Evolutionary conservation across 1,284 basidiomycete species (phyloP), one percentile per base, ranked within the genome.

Genomic region (Porogramme epimiltina): DNA sequence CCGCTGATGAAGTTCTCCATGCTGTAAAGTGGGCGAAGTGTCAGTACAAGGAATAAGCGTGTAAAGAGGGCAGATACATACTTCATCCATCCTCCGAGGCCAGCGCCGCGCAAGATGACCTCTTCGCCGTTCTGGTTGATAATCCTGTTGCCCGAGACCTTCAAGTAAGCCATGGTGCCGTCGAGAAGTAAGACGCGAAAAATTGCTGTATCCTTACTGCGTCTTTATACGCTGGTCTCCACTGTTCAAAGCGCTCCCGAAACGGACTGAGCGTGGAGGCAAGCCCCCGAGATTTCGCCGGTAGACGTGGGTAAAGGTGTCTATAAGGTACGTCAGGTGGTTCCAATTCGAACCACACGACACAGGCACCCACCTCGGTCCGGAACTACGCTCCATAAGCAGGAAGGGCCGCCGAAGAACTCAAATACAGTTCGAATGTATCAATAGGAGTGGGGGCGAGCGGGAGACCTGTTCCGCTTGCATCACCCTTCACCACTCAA

Each of bases 71-170:
- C 26, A 25, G 16, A 16, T 16, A 4, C 34, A 13, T 60, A 85
- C 82, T 79, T 84, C 81, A 85, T 82, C 82, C 85, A 87, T 54
- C 84, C 85, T 56, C 84, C 85, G 25, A 87, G 70, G 28, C 86
- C 86, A 39, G 84, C 84, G 33, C 86, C 87, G 24, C 84, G 74
- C 49, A 88, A 73, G 56, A 85, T 72, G 48, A 86, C 72, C 54
- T 84, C 78, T 37, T 80, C 72, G 19, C 75, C 81, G 39, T 78
- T 66, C 41, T 73, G 75, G 62, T 85, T 76, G 47, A 86, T 76
- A 55, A 87, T 73, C 59, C 78, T 81, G 9, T 75, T 81, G 22
- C 81, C 82, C 37, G 70, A 72, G 15, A 86, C 78, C 58, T 73
- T 78, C 39, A 87, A 69, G 55, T 47, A 55, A 49, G 80, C 62